A percentile compares a stretch with the other conserved stretches of the same genome.
These are phyloP conservation scores for Trichoderma sp. DNA, from an alignment of 2,329 filamentous ascomycete genomes.

Conservation along the genomic window DNA sequence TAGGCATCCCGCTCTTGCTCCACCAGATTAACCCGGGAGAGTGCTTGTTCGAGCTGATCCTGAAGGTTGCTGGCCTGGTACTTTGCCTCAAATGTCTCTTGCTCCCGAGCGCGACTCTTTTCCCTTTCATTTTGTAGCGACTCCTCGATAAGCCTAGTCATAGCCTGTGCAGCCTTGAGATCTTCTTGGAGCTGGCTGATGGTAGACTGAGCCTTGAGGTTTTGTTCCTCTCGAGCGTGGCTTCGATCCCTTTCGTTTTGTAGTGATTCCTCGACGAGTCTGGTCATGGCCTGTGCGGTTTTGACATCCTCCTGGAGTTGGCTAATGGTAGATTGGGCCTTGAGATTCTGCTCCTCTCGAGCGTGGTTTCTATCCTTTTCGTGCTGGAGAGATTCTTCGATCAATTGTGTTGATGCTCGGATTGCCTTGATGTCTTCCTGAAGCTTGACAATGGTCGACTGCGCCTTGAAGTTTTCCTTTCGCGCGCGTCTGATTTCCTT, in stretches of 20 bases:
- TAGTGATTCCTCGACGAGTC: slow-evolving; percentile 62
- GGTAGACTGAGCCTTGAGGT: slow-evolving; percentile 68
- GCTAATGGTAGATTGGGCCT: slow-evolving; percentile 63
- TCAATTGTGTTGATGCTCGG: slow-evolving; percentile 50
- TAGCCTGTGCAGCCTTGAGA: slow-evolving; percentile 58
- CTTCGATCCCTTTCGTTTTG: slow-evolving; percentile 2
- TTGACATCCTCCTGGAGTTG: slow-evolving; percentile 73
- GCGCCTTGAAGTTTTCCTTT: slow-evolving; percentile 74
- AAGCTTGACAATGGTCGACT: slow-evolving; percentile 65
- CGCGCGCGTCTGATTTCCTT: slow-evolving; percentile 67
- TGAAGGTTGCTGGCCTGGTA: slow-evolving; percentile 63
- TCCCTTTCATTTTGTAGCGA: slow-evolving; percentile 62
- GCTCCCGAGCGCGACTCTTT: slow-evolving; percentile 58
- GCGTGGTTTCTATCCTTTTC: slow-evolving; percentile 60
- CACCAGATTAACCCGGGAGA: slow-evolving; percentile 60
- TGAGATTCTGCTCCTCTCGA: slow-evolving; percentile 70
- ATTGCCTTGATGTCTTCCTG: slow-evolving; percentile 69
- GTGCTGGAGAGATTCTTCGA: slow-evolving; percentile 57
- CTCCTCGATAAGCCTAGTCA: slow-evolving; percentile 54
- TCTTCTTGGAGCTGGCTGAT: slow-evolving; percentile 70
- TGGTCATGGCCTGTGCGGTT: slow-evolving; percentile 49
- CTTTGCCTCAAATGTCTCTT: slow-evolving; percentile 65
- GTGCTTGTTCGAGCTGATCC: slow-evolving; percentile 63
- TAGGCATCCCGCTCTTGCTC: slow-evolving; percentile 74
- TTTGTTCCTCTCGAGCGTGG: slow-evolving; percentile 48